Evolutionary conservation across 2,329 filamentous ascomycete species (phyloP).

Genomic region (Endocalyx cinctus): DNA sequence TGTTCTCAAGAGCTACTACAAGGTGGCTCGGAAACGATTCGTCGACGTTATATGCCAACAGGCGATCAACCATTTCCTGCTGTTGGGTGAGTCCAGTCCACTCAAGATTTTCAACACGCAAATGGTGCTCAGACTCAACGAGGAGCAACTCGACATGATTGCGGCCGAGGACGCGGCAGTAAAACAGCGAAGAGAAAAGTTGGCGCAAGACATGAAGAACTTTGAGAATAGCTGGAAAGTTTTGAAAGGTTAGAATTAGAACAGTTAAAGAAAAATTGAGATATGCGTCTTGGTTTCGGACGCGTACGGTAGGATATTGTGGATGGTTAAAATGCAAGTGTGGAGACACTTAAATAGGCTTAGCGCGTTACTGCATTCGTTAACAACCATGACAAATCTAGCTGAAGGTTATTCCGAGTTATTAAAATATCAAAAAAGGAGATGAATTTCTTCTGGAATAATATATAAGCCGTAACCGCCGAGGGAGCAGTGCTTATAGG

Average conservation of each 20-base stretch:
- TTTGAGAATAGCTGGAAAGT: constrained; percentile 32
- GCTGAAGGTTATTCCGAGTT: too few relatives aligned
- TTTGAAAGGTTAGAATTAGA: constrained; percentile 21
- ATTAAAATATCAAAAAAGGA: too few relatives aligned
- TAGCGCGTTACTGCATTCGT: too few relatives aligned
- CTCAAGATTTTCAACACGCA: constrained; percentile 47
- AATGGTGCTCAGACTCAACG: constrained; percentile 43
- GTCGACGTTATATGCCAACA: constrained; percentile 60
- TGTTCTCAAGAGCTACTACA: constrained; percentile 57
- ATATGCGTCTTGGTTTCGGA: too few relatives aligned
- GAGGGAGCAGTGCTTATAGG: too few relatives aligned
- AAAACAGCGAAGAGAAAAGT: constrained; percentile 34
- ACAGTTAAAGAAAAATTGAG: too few relatives aligned
- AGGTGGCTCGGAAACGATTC: constrained; percentile 56
- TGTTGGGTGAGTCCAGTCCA: constrained; percentile 45
- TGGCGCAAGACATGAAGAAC: constrained; percentile 42
- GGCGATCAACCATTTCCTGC: constrained; percentile 48
- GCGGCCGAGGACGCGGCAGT: constrained; percentile 50
- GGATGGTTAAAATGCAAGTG: too few relatives aligned
- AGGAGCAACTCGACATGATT: constrained; percentile 47
- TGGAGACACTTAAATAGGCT: too few relatives aligned
- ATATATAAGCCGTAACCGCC: too few relatives aligned
- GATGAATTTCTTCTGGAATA: too few relatives aligned
- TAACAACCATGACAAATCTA: too few relatives aligned
- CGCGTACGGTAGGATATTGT: too few relatives aligned